Evolutionary conservation across 108 stramenopile species (phyloP).

Genomic region (Cyclotella choctawhatcheeana): DNA sequence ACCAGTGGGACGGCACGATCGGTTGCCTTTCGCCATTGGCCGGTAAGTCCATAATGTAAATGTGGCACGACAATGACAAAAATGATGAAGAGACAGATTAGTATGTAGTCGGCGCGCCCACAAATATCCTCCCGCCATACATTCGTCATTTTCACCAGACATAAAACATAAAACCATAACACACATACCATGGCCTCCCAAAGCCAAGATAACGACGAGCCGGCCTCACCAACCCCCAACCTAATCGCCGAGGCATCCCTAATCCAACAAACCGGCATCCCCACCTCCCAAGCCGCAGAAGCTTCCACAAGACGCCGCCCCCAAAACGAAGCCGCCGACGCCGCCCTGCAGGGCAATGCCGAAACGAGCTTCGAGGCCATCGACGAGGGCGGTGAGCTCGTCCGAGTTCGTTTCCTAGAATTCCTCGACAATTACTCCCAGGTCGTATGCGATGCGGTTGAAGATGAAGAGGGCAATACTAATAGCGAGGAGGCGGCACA

Average conservation of each 20-base stretch:
- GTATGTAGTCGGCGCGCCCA: no score
- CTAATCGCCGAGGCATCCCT: slow-evolving; percentile 17
- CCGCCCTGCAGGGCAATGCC: slow-evolving; percentile 75
- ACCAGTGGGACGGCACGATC: no score
- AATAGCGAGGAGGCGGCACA: neutral
- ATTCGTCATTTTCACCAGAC: neutral
- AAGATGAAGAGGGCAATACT: neutral
- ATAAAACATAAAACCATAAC: no score
- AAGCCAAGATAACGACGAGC: neutral
- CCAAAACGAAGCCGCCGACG: slow-evolving; percentile 51
- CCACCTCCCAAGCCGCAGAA: slow-evolving; percentile 43
- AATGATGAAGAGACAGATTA: no score
- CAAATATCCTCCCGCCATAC: no score
- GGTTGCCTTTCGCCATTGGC: no score
- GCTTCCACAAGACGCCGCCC: slow-evolving; percentile 37
- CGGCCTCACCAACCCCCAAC: slow-evolving; percentile 4
- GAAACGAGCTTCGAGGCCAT: slow-evolving; percentile 55
- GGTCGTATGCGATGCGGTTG: slow-evolving; percentile 20
- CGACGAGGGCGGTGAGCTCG: slow-evolving; percentile 82
- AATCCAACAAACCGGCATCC: slow-evolving; percentile 9
- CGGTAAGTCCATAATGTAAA: no score
- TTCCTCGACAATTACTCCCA: slow-evolving; percentile 72
- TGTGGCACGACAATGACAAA: no score
- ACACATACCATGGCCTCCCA: neutral
- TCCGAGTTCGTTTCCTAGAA: slow-evolving; percentile 69